phyloP scores from a whole-genome alignment of 2,329 filamentous ascomycete genomes.

The Phyllosticta capitalensis region DNA sequence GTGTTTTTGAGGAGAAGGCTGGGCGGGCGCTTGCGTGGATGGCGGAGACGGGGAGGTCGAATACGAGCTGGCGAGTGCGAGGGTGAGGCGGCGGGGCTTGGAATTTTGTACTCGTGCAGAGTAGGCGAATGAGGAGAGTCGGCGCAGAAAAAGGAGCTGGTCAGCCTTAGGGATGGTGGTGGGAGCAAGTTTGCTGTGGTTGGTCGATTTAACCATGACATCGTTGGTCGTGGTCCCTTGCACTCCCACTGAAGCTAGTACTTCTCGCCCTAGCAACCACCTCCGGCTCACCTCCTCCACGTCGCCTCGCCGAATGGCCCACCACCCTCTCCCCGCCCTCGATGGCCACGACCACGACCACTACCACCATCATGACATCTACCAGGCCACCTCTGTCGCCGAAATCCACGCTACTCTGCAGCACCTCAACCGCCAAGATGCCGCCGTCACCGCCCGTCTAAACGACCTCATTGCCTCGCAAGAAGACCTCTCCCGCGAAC shows the following conservation, averaged over 20 bases:
- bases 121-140: background rate
- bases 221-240: background rate
- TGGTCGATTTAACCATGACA: background rate
- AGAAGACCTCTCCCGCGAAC: constrained; percentile 74
- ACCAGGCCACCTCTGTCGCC: constrained; percentile 62
- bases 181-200: background rate
- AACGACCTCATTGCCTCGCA: constrained; percentile 72
- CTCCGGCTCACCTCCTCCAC: background rate
- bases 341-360: constrained; percentile 1
- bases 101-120: background rate
- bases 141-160: background rate
- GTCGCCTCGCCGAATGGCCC: background rate
- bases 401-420: constrained; percentile 72
- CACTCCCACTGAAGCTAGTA: background rate
- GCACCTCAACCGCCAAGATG: constrained; percentile 66
- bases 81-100: background rate
- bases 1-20: background rate
- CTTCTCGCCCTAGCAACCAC: background rate
- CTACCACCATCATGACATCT: constrained; percentile 25
- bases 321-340: background rate
- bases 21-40: background rate
- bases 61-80: background rate
- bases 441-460: constrained; percentile 62
- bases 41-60: no score
- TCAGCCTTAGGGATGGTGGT: background rate